Conservation (phyloP, 2,329 filamentous ascomycete genomes). For the Mycosphaerelloides madeirae region DNA sequence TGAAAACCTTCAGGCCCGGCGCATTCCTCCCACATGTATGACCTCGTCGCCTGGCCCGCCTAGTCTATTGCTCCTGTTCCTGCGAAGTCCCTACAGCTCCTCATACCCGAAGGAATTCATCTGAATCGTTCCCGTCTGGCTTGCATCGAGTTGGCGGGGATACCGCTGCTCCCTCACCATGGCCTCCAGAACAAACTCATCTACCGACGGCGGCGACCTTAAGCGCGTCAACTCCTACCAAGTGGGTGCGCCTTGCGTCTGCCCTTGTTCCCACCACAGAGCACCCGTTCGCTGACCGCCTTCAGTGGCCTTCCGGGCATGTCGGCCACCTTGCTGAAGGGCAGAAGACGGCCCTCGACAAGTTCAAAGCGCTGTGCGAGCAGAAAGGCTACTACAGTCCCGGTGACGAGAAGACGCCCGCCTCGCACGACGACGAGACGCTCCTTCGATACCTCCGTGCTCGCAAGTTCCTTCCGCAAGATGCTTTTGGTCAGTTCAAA, state of each 20-base stretch:
- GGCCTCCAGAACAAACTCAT: not conserved
- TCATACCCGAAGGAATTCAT: not conserved
- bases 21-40: no score
- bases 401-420: conserved; percentile 33
- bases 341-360: conserved; percentile 62
- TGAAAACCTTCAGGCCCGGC: no score
- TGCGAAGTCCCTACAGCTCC: no score
- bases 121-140: not conserved
- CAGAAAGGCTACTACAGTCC: conserved; percentile 60
- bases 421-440: conserved; percentile 68
- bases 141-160: not conserved
- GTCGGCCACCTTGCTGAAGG: conserved; percentile 67
- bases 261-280: not conserved
- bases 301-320: conserved; percentile 68
- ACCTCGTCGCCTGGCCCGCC: no score
- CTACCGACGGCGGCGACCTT: conserved; percentile 21
- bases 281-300: conserved; percentile 8
- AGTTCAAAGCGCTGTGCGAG: conserved; percentile 66
- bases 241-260: conserved; percentile 15
- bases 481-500: conserved; percentile 78
- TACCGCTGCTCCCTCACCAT: not conserved
- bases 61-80: no score
- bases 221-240: conserved; percentile 29
- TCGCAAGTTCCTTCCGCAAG: conserved; percentile 70
- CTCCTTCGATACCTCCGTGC: conserved; percentile 81